Conservation (phyloP, 2,329 filamentous ascomycete species). For the Beauveria varroae region DNA sequence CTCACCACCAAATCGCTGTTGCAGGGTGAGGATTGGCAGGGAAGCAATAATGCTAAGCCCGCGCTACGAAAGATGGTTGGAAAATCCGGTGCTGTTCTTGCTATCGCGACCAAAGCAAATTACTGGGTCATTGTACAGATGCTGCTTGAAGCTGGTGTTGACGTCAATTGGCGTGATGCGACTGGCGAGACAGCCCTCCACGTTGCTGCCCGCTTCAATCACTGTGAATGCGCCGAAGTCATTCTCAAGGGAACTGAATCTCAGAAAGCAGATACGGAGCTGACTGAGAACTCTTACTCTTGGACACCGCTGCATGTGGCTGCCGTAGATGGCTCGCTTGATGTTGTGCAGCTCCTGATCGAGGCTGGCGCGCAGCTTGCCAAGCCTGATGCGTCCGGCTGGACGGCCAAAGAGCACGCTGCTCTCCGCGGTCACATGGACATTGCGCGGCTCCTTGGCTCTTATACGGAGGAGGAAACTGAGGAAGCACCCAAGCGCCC, state of each 20-base stretch:
- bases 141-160: conserved; percentile 80
- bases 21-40: conserved; percentile 71
- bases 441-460: conserved; percentile 63
- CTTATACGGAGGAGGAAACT: conserved; percentile 32
- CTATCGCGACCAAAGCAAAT: conserved; percentile 81
- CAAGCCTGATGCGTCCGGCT: conserved; percentile 76
- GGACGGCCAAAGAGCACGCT: conserved; percentile 91
- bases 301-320: conserved; percentile 97
- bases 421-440: conserved; percentile 80
- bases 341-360: conserved; percentile 69
- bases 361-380: conserved; percentile 70
- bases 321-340: conserved; percentile 76
- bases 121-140: conserved; percentile 78
- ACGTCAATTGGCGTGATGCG: conserved; percentile 89
- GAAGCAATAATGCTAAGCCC: conserved; percentile 52
- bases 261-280: conserved; percentile 69
- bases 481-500: conserved; percentile 21
- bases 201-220: conserved; percentile 81
- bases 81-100: conserved; percentile 80
- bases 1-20: conserved; percentile 77
- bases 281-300: conserved; percentile 74
- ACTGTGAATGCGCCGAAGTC: conserved; percentile 70
- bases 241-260: conserved; percentile 62
- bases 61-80: conserved; percentile 62
- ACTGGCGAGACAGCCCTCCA: conserved; percentile 88